Evolutionary conservation across 495 filamentous ascomycete genomes (phyloP).

Genomic region (Chaetomidium leptoderma): DNA sequence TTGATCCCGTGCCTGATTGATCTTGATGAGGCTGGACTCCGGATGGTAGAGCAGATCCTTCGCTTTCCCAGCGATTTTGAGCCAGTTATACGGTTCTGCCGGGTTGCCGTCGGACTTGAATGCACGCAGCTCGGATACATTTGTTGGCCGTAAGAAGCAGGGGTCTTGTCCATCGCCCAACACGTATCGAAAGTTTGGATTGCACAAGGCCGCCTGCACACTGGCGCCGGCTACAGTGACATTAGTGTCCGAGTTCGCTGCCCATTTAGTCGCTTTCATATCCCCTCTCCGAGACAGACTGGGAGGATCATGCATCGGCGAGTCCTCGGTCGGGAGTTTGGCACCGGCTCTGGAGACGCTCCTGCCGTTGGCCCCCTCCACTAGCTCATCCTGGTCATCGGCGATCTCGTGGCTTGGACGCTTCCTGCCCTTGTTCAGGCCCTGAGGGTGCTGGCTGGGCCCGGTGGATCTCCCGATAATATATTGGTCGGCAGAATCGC

Average conservation of each 20-base stretch:
- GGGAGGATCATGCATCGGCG: background rate
- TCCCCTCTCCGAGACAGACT: constrained; percentile 21
- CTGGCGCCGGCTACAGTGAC: background rate
- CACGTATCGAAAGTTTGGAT: constrained; percentile 14
- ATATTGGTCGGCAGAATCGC: constrained; percentile 19
- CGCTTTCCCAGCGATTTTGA: constrained; percentile 19
- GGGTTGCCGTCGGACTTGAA: constrained; percentile 8
- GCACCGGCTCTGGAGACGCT: background rate
- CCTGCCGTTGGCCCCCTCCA: background rate
- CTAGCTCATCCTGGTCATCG: constrained; percentile 12
- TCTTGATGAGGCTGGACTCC: constrained; percentile 14
- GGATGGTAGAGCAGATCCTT: constrained; percentile 12
- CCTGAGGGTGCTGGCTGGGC: background rate
- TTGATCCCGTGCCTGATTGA: constrained; percentile 18
- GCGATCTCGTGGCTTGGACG: background rate
- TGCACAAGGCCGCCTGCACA: constrained; percentile 17
- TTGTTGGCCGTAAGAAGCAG: constrained; percentile 5
- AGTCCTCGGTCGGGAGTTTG: background rate
- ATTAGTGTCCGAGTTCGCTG: background rate
- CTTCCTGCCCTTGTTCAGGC: constrained; percentile 8
- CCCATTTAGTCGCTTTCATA: constrained; percentile 11
- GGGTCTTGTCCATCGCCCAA: background rate
- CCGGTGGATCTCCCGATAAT: constrained; percentile 5
- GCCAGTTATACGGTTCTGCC: constrained; percentile 17
- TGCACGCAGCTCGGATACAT: constrained; percentile 17